A percentile compares a stretch with the other conserved stretches of the same genome.
Conservation (phyloP, 163 green algal genomes). For the Scenedesmus sp. region DNA sequence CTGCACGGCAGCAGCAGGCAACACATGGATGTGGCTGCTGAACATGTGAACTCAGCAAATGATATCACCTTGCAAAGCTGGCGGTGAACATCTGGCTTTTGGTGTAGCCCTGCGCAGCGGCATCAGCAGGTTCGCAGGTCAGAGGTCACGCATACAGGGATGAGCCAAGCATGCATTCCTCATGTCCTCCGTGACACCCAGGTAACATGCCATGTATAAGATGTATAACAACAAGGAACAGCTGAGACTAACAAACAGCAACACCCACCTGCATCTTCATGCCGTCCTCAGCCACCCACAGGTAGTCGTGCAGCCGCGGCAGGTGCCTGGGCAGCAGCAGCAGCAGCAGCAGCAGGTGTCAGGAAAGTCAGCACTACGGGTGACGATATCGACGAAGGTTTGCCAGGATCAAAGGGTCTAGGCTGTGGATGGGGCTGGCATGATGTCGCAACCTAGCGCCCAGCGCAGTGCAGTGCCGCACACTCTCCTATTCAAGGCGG, state of each 20-base stretch:
- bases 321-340: constrained; percentile 78
- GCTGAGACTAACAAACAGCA: too few species aligned
- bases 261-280: constrained; percentile 94
- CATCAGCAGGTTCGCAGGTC: constrained; percentile 77
- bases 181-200: constrained; percentile 98
- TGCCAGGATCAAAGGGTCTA: too few species aligned
- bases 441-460: too few species aligned
- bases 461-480: too few species aligned
- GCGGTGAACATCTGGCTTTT: constrained; percentile 98
- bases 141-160: neutral
- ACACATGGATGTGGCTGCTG: neutral
- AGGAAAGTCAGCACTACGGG: too few species aligned
- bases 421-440: too few species aligned
- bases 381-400: too few species aligned
- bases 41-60: neutral
- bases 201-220: constrained; percentile 69
- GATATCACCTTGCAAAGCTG: constrained; percentile 84
- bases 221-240: neutral
- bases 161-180: constrained; percentile 89
- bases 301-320: constrained; percentile 91
- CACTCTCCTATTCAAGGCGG: too few species aligned
- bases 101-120: constrained; percentile 93
- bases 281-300: constrained; percentile 99
- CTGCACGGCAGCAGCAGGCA: constrained; percentile 53
- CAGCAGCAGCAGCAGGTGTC: neutral